Evolutionary conservation across 305 asterid species (phyloP).

Genomic region (Coffea humblotiana): DNA sequence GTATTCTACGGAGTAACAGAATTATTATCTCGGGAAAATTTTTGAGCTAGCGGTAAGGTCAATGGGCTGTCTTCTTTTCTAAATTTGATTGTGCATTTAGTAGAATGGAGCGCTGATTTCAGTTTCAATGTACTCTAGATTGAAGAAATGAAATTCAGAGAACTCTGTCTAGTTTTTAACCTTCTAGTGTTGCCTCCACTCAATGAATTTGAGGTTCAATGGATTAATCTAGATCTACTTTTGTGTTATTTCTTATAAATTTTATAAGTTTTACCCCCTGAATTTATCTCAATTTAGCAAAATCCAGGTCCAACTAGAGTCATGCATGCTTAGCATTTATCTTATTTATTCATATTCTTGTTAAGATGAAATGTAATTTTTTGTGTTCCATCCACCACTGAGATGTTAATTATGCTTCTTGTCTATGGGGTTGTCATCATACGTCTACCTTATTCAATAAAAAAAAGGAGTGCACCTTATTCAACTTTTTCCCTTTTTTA

Average conservation of each 20-base stretch:
- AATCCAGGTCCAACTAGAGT: background rate
- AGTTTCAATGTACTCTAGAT: conserved; percentile 4
- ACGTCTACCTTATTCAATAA: conserved; percentile 5
- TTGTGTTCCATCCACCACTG: conserved; percentile 5
- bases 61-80: background rate
- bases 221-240: conserved; percentile 12
- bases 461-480: background rate
- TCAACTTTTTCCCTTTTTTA: conserved; percentile 6
- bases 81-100: conserved; percentile 10
- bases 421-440: conserved; percentile 9
- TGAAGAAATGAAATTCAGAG: conserved; percentile 7
- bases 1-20: background rate
- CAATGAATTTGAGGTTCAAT: background rate
- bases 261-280: background rate
- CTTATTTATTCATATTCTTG: background rate
- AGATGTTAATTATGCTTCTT: background rate
- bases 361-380: background rate
- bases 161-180: background rate
- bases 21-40: background rate
- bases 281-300: conserved; percentile 2
- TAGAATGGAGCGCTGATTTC: background rate
- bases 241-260: background rate
- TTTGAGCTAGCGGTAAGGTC: background rate
- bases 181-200: background rate
- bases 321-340: conserved; percentile 7